phyloP scores from a whole-genome alignment of 2,329 filamentous ascomycete genomes.

The Chaetomiaceae sp. region DNA sequence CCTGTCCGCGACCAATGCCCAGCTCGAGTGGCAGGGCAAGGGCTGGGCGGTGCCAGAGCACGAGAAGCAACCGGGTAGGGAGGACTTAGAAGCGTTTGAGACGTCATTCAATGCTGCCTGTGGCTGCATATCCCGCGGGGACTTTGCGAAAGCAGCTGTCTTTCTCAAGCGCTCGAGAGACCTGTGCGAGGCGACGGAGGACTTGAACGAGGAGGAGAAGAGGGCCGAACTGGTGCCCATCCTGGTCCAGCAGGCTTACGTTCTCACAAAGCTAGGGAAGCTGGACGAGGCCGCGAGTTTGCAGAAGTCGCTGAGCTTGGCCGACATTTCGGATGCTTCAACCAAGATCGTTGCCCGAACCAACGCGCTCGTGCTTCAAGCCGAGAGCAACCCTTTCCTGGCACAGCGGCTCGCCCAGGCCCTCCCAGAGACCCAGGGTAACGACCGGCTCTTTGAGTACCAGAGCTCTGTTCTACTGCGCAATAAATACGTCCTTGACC shows the following conservation, averaged over 20 bases:
- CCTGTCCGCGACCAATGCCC: conserved; percentile 62
- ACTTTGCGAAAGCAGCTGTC: conserved; percentile 57
- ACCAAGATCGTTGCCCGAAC: conserved; percentile 61
- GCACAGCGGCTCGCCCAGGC: conserved; percentile 56
- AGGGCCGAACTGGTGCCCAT: conserved; percentile 69
- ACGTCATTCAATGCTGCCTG: conserved; percentile 77
- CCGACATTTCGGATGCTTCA: conserved; percentile 59
- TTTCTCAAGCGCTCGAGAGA: conserved; percentile 64
- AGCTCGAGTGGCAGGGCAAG: conserved; percentile 62
- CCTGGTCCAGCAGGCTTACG: conserved; percentile 68
- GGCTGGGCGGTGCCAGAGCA: conserved; percentile 43
- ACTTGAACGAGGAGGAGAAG: conserved; percentile 68
- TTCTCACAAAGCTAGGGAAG: conserved; percentile 61
- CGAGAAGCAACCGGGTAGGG: conserved; percentile 50
- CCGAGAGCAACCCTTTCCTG: conserved; percentile 58
- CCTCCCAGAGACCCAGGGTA: conserved; percentile 43
- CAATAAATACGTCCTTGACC: conserved; percentile 58
- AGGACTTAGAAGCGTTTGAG: conserved; percentile 70
- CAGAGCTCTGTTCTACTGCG: conserved; percentile 56
- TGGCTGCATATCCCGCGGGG: conserved; percentile 61
- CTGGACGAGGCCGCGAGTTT: conserved; percentile 58
- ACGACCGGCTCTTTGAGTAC: conserved; percentile 65
- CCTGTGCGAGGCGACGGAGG: conserved; percentile 67
- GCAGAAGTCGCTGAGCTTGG: conserved; percentile 53
- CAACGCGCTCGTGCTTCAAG: conserved; percentile 46